phyloP scores from a whole-genome alignment of 2,329 filamentous ascomycete species.

The Claviceps arundinis region DNA sequence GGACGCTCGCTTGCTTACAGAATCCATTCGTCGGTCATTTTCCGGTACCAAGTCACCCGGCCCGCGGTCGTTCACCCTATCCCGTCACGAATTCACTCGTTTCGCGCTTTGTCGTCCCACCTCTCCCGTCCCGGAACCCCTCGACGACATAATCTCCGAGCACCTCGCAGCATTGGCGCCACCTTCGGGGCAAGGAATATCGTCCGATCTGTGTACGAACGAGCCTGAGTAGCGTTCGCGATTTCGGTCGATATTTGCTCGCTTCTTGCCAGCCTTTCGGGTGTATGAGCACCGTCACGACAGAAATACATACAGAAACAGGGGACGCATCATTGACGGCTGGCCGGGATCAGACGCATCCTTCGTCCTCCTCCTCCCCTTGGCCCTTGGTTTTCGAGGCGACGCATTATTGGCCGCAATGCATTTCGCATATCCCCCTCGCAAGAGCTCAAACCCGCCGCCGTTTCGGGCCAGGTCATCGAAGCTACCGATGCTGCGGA shows the following conservation, averaged over 20 bases:
- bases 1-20: background rate
- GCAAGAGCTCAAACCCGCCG: conserved; percentile 66
- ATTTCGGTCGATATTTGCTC: background rate
- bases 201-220: background rate
- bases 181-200: background rate
- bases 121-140: background rate
- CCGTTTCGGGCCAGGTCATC: conserved; percentile 53
- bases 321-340: background rate
- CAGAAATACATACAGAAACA: background rate
- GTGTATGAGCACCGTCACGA: background rate
- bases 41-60: background rate
- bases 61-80: background rate
- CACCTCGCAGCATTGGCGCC: background rate
- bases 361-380: background rate
- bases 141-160: background rate
- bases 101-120: background rate
- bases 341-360: background rate
- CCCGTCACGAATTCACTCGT: background rate
- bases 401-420: conserved; percentile 32
- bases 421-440: conserved; percentile 82
- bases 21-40: background rate
- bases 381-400: background rate
- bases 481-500: conserved; percentile 39
- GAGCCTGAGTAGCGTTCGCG: background rate
- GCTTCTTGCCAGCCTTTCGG: background rate